Base-by-base conservation (phyloP, 2,329 filamentous ascomycete species). In the Grosmannia huntii region DNA sequence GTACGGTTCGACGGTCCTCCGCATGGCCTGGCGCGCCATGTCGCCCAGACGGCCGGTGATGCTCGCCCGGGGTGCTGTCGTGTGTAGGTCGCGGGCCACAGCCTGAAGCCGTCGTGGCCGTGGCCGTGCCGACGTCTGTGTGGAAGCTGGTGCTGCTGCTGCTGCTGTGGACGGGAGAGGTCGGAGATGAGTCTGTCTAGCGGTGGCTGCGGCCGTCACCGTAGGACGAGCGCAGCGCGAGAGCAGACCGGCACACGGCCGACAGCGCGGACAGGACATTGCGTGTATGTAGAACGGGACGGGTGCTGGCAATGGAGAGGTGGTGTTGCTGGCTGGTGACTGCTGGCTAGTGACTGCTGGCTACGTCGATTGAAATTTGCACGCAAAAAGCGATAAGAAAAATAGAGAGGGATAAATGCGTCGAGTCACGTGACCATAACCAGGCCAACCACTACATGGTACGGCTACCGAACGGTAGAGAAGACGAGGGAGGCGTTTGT, bases 401-500 rank as follows among this genome's bases (percentile, higher is more conserved):
- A 53, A 33, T 21, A 2, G 36, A 38, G 36, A 2, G 36, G 36
- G 36, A 16, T 28, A 28, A 16, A 51, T 28, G 4, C 49, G 27
- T 9, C 2, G 0, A 7, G 27, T 53, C 51, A 53, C 51, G 51
- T 53, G 50, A 52, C 50, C 2, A 5, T 16, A 28, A 28, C 28
- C 28, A 28, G 28, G 7, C 28, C 28, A 7, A 28, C 28, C 28
- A 28, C n/a, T n/a, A n/a, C n/a, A n/a, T n/a, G n/a, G n/a, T n/a
- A n/a, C 7, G 28, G 28, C 28, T 28, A 38, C 12, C 4, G 27
- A 16, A 23, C 48, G 27, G 31, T 23, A 25, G 79, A 79, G 66
- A 97, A 92, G 56, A 90, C 90, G 44, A 99, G 74, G 57, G 84
- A 90, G 49, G 92, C 91, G 73, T 99, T 99, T 1, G 92, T 97